A percentile compares a stretch with the other conserved stretches of the same genome.
Evolutionary conservation across 441 rosid genomes (phyloP).

Genomic region (Adansonia rubrostipa): DNA sequence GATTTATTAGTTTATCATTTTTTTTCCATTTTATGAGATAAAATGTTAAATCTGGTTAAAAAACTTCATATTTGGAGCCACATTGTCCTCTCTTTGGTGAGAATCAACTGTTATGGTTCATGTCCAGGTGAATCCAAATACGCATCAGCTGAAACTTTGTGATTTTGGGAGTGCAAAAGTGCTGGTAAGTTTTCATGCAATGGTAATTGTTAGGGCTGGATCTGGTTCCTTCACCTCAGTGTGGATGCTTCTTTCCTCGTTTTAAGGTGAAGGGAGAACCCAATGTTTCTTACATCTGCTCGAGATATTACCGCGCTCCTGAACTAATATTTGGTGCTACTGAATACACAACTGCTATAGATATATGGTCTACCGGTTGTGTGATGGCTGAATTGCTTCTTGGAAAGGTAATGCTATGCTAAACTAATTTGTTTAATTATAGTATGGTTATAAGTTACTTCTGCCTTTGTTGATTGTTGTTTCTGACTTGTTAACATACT

Average conservation of each 20-base stretch:
- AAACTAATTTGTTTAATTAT: neutral
- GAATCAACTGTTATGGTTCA: neutral
- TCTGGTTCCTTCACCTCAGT: conserved; percentile 34
- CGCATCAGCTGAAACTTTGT: conserved; percentile 96
- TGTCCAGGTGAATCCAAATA: conserved; percentile 91
- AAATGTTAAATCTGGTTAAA: neutral
- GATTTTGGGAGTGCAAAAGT: conserved; percentile 99
- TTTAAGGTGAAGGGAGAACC: conserved; percentile 96
- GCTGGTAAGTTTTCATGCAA: conserved; percentile 55
- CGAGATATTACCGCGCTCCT: conserved; percentile 98
- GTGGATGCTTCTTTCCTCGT: conserved; percentile 8
- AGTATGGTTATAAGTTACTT: neutral
- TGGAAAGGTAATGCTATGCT: conserved; percentile 67
- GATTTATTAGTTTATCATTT: neutral
- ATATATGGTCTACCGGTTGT: conserved; percentile 99
- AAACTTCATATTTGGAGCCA: neutral
- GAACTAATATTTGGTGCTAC: conserved; percentile 99
- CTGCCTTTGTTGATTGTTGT: conserved; percentile 8
- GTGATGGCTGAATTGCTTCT: conserved; percentile 99
- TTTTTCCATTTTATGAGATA: neutral
- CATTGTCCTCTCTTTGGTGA: conserved; percentile 1
- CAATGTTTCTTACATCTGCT: conserved; percentile 94
- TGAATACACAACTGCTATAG: conserved; percentile 97
- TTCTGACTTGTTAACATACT: conserved; percentile 21
- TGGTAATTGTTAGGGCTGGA: neutral